Conservation (phyloP, 192 early-diverging fungal genomes). For the Umbelopsis isabellina region DNA sequence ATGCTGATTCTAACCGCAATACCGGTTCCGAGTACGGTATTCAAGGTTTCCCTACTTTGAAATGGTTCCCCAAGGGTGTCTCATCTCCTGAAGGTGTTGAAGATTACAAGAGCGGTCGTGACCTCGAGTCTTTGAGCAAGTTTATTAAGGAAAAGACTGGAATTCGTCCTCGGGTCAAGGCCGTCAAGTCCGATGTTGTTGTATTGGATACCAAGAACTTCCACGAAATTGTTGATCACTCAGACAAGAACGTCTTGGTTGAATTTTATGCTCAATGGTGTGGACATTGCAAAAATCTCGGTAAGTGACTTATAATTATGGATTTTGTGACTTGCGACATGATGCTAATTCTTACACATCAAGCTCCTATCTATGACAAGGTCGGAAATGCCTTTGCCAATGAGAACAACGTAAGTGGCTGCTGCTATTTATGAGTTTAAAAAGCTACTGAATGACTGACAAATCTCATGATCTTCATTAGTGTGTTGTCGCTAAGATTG, state of each 20-base stretch:
- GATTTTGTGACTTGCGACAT: background rate
- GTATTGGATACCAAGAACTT: constrained; percentile 77
- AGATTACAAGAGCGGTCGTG: constrained; percentile 84
- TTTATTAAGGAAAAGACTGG: constrained; percentile 88
- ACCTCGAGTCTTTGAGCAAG: constrained; percentile 71
- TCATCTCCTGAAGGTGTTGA: constrained; percentile 62
- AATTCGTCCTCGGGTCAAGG: constrained; percentile 72
- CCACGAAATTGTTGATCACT: constrained; percentile 72
- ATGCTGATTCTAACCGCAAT: constrained; percentile 85
- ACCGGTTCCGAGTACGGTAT: constrained; percentile 79
- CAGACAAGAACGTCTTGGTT: constrained; percentile 79
- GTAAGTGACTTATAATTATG: constrained; percentile 34
- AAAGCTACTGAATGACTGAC: background rate
- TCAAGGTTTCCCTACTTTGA: constrained; percentile 88
- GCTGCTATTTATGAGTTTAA: background rate
- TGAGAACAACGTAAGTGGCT: constrained; percentile 66
- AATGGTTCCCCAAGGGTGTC: constrained; percentile 89
- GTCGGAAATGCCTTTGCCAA: constrained; percentile 78
- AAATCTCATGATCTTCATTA: constrained; percentile 10
- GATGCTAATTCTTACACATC: background rate
- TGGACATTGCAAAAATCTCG: constrained; percentile 75
- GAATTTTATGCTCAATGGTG: constrained; percentile 96
- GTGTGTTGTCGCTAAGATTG: constrained; percentile 87
- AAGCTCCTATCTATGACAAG: constrained; percentile 90
- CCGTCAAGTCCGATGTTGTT: constrained; percentile 64